Base-by-base conservation (phyloP, 208 protist species). In the Wallacemonas sp. region DNA sequence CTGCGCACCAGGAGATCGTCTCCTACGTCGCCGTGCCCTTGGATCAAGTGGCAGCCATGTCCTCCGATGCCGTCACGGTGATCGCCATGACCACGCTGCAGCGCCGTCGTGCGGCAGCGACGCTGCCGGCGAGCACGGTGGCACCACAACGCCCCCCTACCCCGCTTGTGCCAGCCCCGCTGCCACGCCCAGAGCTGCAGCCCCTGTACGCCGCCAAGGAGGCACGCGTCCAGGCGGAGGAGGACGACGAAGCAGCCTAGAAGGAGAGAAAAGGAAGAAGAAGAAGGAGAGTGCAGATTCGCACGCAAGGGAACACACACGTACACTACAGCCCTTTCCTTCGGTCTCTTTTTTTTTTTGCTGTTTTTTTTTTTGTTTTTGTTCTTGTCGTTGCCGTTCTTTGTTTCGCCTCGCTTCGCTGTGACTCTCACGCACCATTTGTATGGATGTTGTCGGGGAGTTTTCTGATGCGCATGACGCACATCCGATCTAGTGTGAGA, bases 151-250 rank as follows among this genome's bases (percentile, higher is more conserved):
- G 91, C 0, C 86, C 91, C 20, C 89, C 91, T 0, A 97, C 91
- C 22, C 91, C 91, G 44, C 62, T 86, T n/a, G 80, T 82, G 31
- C 91, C 92, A 11, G 44, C 70, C 14, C 72, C 86, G 22, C 77
- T 91, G 74, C 82, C 87, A 14, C 65, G 91, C 10, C 91, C 91
- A 3, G 83, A 92, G 41, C 70, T 97, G 18, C 83, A 96, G 70
- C 87, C 87, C 5, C 66, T 96, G 18, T 92, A 89, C 63, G 78
- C 76, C n/a, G 87, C 84, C 12, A 83, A 85, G 66, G 76, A 66
- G 7, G 82, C 72, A 23, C 79, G 83, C 59, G 67, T 82, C 36
- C 65, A 74, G 23, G 82, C 76, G 0, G 80, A 90, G 44, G 77
- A 76, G 20, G 83, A 82, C 38, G 79, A 73, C 0, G 77, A 79